Conservation (phyloP, 73 alveolate species). For the Paramecium primaurelia region DNA sequence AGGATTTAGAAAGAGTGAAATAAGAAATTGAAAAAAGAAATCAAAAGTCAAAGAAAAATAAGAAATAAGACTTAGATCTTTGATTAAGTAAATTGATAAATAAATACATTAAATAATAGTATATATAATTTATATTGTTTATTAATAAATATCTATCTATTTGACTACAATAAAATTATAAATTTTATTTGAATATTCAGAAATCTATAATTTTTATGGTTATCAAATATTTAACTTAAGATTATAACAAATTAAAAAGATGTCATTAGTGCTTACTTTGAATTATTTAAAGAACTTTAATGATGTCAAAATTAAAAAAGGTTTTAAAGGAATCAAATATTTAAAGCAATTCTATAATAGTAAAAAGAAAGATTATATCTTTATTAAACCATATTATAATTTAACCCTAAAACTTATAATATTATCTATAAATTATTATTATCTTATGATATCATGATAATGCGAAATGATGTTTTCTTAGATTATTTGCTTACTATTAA, state of each 20-base stretch:
- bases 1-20: slow-evolving; percentile 27
- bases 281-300: not conserved
- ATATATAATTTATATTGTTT: not conserved
- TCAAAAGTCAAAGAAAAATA: not conserved
- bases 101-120: not conserved
- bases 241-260: too few species aligned
- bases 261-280: not conserved
- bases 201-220: not conserved
- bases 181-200: not conserved
- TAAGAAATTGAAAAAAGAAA: not conserved
- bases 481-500: slow-evolving; percentile 5
- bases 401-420: not conserved
- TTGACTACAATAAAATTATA: not conserved
- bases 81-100: not conserved
- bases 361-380: not conserved
- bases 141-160: not conserved
- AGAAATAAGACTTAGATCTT: slow-evolving; percentile 6
- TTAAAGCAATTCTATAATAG: not conserved
- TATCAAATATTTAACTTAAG: not conserved
- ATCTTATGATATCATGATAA: not conserved
- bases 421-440: not conserved
- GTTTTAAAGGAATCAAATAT: not conserved
- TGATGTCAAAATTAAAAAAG: not conserved
- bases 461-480: slow-evolving; percentile 39
- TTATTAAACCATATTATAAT: not conserved